Base-by-base conservation (phyloP, 1,139 yeast genomes). In the Nadsonia starkeyi-henricii region DNA sequence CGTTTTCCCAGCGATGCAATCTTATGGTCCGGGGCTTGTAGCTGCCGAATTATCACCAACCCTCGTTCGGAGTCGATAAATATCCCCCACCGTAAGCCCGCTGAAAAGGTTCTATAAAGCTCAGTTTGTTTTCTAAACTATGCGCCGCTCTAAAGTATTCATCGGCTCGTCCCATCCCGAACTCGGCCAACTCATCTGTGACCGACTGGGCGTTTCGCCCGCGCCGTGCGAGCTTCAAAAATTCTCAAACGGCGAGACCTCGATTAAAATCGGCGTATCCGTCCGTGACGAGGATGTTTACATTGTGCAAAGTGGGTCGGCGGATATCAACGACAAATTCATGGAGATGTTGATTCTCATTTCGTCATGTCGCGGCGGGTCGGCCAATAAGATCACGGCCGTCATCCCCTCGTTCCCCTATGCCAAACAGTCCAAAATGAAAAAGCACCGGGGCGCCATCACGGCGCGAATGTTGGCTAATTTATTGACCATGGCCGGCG, bases 391-490 rank as follows among this genome's bases (percentile, higher is more conserved):
- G 64, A 86, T 91, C 63, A 91, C 98, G 19, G 97, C 96, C 8
- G 97, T 93, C 41, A 81, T 93, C 48, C 99, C 99, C 1, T 94
- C 88, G 65, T 93, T 89, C 64, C 98, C 98, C 26, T 93, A 93
- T 69, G 86, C 96, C 23, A 93, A 91, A 65, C 98, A 93, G 67
- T 80, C 91, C 55, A 91, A 91, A 70, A 93, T 91, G 98, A 91
- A 89, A 71, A 91, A 86, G 66, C 97, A 91, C 63, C 77, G 98
- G 67, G 98, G 98, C 50, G 97, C 98, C 37, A 93, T 93, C 58
- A 89, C 98, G 3, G 98, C 98, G n/a, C 77, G 97, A 63, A 89
- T 93, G 98, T 75, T 93, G 63, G 97, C 99, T 51, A 91, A 91
- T 59, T 70, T 93, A 61, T 72, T 93, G 56, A 81, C 89, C 50